Conservation (phyloP, 768 basidiomycete species). For the Dacryopinax spathularia region DNA sequence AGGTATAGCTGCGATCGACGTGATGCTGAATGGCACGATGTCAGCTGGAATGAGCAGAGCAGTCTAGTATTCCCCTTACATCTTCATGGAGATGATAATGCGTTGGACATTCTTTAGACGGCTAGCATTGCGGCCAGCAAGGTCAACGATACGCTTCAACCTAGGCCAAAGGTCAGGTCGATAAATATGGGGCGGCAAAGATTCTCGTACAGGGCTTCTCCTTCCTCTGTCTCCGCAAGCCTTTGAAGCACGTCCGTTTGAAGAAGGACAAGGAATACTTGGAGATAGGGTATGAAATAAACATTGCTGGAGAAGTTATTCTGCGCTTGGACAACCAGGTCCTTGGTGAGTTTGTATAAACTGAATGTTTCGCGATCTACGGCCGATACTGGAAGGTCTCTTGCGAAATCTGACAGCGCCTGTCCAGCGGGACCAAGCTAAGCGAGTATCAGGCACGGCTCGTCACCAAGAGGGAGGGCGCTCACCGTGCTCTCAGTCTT, state of each 20-base stretch:
- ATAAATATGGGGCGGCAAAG: conserved; percentile 8
- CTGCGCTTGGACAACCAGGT: conserved; percentile 43
- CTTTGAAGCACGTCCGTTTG: conserved; percentile 47
- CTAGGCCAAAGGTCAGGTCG: conserved; percentile 26
- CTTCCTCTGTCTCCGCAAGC: conserved; percentile 34
- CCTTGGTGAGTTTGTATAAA: conserved; percentile 38
- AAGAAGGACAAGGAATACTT: conserved; percentile 58
- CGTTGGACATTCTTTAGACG: conserved; percentile 73
- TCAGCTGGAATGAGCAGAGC: conserved; percentile 5
- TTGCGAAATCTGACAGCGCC: conserved; percentile 46
- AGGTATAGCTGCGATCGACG: conserved; percentile 45
- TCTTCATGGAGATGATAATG: conserved; percentile 67
- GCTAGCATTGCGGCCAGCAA: conserved; percentile 47
- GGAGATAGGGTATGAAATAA: conserved; percentile 68
- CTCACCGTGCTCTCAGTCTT: conserved; percentile 75
- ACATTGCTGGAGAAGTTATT: conserved; percentile 47
- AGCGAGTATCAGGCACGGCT: conserved; percentile 10
- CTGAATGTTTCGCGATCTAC: conserved; percentile 28
- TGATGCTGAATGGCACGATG: conserved; percentile 36
- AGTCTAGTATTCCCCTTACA: conserved; percentile 34
- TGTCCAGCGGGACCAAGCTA: conserved; percentile 56
- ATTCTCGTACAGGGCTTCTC: conserved; percentile 35
- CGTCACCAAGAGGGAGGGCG: conserved; percentile 15
- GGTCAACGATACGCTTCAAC: conserved; percentile 37
- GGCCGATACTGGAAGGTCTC: conserved; percentile 34